Conservation (phyloP, 805 yeast species). For the Ogataea neopini region DNA sequence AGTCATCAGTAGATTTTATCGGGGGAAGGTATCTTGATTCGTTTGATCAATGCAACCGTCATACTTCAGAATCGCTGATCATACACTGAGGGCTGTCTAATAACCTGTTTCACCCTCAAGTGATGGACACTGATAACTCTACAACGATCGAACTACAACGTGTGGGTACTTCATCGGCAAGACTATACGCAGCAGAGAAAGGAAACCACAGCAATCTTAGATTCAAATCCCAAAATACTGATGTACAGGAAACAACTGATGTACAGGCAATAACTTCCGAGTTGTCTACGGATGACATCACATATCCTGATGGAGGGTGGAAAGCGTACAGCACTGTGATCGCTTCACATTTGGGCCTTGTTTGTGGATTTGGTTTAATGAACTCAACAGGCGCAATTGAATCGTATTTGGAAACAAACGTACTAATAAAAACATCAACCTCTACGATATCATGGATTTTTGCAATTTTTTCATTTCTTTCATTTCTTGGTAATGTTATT, state of each 20-base stretch:
- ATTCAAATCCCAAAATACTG: background rate
- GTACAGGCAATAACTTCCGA: background rate
- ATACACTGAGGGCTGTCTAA: too few relatives aligned
- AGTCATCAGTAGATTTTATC: too few relatives aligned
- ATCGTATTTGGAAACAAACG: slow-evolving; percentile 57
- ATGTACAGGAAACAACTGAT: background rate
- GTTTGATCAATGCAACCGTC: too few relatives aligned
- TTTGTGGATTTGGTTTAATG: slow-evolving; percentile 62
- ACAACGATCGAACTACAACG: background rate
- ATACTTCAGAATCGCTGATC: too few relatives aligned
- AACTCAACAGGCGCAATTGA: slow-evolving; percentile 70
- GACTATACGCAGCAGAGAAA: slow-evolving; percentile 3
- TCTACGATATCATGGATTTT: slow-evolving; percentile 71
- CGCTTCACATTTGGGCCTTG: slow-evolving; percentile 60
- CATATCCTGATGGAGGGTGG: slow-evolving; percentile 63
- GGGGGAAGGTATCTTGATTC: too few relatives aligned
- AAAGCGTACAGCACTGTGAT: slow-evolving; percentile 43
- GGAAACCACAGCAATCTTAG: slow-evolving; percentile 6
- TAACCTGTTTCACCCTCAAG: too few relatives aligned
- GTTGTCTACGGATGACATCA: slow-evolving; percentile 8
- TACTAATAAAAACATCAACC: slow-evolving; percentile 44
- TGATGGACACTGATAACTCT: too few relatives aligned
- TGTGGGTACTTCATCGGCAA: slow-evolving; percentile 10
- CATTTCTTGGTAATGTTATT: slow-evolving; percentile 42
- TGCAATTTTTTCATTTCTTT: slow-evolving; percentile 49